Conservation (phyloP, 495 filamentous ascomycete species). For the Margaritispora aquatica region DNA sequence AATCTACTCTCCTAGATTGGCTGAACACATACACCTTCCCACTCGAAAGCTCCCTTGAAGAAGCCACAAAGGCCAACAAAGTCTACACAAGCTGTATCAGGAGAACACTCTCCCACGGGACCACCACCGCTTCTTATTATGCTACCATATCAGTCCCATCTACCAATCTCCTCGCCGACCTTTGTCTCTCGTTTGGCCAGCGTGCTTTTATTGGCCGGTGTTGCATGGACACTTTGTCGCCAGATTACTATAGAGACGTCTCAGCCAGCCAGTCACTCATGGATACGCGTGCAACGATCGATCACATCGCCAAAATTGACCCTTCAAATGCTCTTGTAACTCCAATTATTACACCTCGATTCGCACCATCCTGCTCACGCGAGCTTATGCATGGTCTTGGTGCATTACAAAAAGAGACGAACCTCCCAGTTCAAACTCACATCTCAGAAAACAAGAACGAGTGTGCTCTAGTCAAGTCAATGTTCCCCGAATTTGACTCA, state of each 20-base stretch:
- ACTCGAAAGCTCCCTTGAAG: conserved; percentile 65
- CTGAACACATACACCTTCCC: conserved; percentile 94
- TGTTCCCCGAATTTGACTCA: conserved; percentile 57
- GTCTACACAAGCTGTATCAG: conserved; percentile 71
- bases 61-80: conserved; percentile 40
- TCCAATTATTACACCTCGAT: conserved; percentile 86
- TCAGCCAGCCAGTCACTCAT: conserved; percentile 47
- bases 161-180: conserved; percentile 81
- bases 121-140: conserved; percentile 87
- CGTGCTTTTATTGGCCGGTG: conserved; percentile 85
- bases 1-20: conserved; percentile 85
- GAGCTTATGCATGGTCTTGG: conserved; percentile 57
- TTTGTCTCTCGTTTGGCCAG: conserved; percentile 71
- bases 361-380: conserved; percentile 69
- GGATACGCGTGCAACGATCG: conserved; percentile 55
- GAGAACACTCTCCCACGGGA: conserved; percentile 80
- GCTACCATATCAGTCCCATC: conserved; percentile 75
- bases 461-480: conserved; percentile 54
- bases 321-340: conserved; percentile 51
- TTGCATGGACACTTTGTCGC: conserved; percentile 80
- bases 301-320: conserved; percentile 62
- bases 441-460: conserved; percentile 80
- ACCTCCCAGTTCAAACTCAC: conserved; percentile 79
- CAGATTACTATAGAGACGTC: conserved; percentile 69
- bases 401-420: conserved; percentile 48